Evolutionary conservation across 495 filamentous ascomycete genomes (phyloP).

Genomic region (Jackrogersella minutella): DNA sequence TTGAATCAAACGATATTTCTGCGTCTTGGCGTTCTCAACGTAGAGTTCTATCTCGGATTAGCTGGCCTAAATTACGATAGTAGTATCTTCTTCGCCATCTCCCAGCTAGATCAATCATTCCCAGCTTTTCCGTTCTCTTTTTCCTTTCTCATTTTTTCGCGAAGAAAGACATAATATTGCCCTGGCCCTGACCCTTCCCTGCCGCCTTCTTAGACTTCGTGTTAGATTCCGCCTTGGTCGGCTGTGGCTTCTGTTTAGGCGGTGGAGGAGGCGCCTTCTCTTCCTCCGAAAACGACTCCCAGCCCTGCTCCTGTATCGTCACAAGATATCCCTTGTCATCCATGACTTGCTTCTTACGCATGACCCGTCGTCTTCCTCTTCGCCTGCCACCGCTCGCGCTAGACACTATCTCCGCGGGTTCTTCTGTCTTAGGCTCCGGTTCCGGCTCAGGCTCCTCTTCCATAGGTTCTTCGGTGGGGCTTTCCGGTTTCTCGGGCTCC

Average conservation of each 20-base stretch:
- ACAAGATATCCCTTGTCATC: conserved; percentile 96
- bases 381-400: conserved; percentile 71
- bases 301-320: conserved; percentile 83
- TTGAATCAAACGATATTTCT: background rate
- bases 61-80: background rate
- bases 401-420: conserved; percentile 61
- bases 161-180: conserved; percentile 96
- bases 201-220: conserved; percentile 66
- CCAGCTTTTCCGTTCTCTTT: background rate
- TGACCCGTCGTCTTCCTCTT: conserved; percentile 81
- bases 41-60: background rate
- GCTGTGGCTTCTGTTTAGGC: conserved; percentile 57
- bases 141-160: conserved; percentile 68
- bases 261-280: conserved; percentile 66
- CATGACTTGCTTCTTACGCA: conserved; percentile 87
- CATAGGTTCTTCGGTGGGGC: conserved; percentile 39
- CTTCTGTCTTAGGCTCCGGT: conserved; percentile 52
- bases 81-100: background rate
- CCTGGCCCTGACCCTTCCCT: conserved; percentile 65
- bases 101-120: background rate
- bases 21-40: background rate
- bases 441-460: conserved; percentile 51
- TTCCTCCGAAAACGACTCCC: conserved; percentile 97
- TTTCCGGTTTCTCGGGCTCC: conserved; percentile 38
- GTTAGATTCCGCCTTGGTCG: conserved; percentile 36